These are phyloP conservation scores for Amoeboaphelidium protococcarum DNA, from an alignment of 371 early-diverging fungal species.

Conservation along the genomic window DNA sequence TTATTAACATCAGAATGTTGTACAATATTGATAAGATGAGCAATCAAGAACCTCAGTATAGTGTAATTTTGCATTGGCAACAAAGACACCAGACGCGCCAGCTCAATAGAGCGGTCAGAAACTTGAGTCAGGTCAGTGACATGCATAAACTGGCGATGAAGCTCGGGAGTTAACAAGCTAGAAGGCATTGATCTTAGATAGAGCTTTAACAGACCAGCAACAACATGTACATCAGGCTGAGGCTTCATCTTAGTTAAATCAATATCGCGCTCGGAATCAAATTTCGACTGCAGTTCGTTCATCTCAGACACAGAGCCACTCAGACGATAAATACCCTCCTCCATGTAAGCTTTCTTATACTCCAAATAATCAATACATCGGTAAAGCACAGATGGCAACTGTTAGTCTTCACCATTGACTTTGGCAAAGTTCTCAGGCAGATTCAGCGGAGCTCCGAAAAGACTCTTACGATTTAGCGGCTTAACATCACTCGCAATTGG, in stretches of 20 bases:
- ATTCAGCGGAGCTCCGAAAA: slow-evolving; percentile 16
- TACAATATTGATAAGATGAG: slow-evolving; percentile 64
- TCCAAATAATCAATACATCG: slow-evolving; percentile 86
- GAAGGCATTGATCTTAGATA: slow-evolving; percentile 67
- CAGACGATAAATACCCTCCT: slow-evolving; percentile 84
- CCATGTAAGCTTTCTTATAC: slow-evolving; percentile 33
- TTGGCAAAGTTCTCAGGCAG: slow-evolving; percentile 8
- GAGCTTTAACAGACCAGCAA: slow-evolving; percentile 70
- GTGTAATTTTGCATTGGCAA: slow-evolving; percentile 69
- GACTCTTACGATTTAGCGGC: no score
- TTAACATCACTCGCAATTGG: no score
- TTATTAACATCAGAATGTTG: slow-evolving; percentile 51
- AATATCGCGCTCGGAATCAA: slow-evolving; percentile 37
- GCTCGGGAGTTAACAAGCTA: slow-evolving; percentile 48
- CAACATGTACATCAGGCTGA: slow-evolving; percentile 63
- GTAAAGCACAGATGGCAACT: slow-evolving; percentile 68
- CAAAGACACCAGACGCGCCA: slow-evolving; percentile 39
- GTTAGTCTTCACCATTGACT: slow-evolving; percentile 35
- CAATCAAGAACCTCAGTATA: slow-evolving; percentile 50
- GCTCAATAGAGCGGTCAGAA: slow-evolving; percentile 35
- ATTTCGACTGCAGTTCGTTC: slow-evolving; percentile 37
- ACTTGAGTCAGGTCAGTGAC: slow-evolving; percentile 39
- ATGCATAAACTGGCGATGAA: slow-evolving; percentile 44
- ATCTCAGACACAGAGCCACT: slow-evolving; percentile 48
- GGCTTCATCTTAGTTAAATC: slow-evolving; percentile 22